Conservation (phyloP, 2,329 filamentous ascomycete genomes). For the Aspergillus pseudotamarii region DNA sequence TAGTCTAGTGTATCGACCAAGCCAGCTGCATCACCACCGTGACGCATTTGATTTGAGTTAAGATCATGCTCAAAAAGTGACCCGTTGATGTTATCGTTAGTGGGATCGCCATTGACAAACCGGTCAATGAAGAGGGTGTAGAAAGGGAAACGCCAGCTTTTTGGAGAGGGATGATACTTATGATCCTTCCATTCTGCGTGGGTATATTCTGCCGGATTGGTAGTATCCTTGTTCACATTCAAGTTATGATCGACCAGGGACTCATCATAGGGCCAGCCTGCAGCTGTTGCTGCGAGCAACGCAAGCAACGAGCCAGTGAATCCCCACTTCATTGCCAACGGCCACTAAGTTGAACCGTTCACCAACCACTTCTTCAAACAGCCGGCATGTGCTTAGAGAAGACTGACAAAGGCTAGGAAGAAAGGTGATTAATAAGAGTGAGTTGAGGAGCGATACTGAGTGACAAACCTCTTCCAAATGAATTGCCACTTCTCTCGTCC, state of each 20-base stretch:
- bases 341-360: constrained; percentile 11
- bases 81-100: constrained; percentile 65
- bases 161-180: constrained; percentile 56
- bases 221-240: constrained; percentile 62
- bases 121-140: constrained; percentile 67
- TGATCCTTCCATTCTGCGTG: constrained; percentile 58
- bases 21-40: constrained; percentile 63
- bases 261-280: constrained; percentile 52
- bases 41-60: constrained; percentile 63
- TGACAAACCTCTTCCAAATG: background rate
- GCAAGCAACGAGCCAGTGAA: constrained; percentile 29
- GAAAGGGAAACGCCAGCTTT: constrained; percentile 67
- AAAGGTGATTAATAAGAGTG: constrained; percentile 1
- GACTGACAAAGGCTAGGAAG: background rate
- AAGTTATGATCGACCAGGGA: constrained; percentile 59
- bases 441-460: background rate
- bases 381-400: constrained; percentile 25
- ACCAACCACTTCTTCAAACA: constrained; percentile 15
- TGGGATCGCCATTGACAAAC: constrained; percentile 66
- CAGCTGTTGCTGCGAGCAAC: constrained; percentile 28
- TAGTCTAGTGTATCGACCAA: constrained; percentile 65
- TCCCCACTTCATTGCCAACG: constrained; percentile 36
- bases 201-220: constrained; percentile 59
- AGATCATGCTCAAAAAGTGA: constrained; percentile 64
- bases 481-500: constrained; percentile 1